phyloP scores from a whole-genome alignment of 345 rosid species.

The Combretum micranthum region DNA sequence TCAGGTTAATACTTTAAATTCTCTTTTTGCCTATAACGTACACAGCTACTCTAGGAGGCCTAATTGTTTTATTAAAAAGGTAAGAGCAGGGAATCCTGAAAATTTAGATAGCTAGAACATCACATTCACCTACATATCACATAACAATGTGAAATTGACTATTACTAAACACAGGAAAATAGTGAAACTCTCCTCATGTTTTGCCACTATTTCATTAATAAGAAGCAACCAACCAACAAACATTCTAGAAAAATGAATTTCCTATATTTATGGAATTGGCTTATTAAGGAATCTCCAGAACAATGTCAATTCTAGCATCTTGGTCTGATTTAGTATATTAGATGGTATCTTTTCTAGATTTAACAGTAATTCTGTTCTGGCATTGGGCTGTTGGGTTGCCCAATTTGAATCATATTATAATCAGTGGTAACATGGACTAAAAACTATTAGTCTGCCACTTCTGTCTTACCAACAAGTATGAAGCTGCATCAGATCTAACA shows the following conservation, averaged over 20 bases:
- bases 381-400: too few species aligned
- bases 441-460: too few species aligned
- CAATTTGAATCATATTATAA: too few species aligned
- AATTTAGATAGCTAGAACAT: constrained; percentile 11
- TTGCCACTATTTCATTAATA: constrained; percentile 10
- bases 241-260: background rate
- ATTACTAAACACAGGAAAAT: constrained; percentile 19
- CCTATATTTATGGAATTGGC: background rate
- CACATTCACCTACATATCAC: constrained; percentile 16
- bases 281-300: constrained; percentile 1
- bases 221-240: constrained; percentile 4
- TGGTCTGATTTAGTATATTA: background rate
- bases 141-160: constrained; percentile 13
- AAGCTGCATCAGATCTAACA: too few species aligned
- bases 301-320: background rate
- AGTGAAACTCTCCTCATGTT: constrained; percentile 3
- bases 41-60: constrained; percentile 10
- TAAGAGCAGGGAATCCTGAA: constrained; percentile 18
- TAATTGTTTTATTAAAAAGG: constrained; percentile 5
- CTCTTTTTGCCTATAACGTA: constrained; percentile 39
- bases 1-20: constrained; percentile 20
- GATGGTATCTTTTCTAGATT: background rate
- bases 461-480: too few species aligned
- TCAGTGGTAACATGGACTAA: too few species aligned
- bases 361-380: too few species aligned